These are phyloP conservation scores for Bullera alba DNA, from an alignment of 768 basidiomycete species.

Conservation along the genomic window DNA sequence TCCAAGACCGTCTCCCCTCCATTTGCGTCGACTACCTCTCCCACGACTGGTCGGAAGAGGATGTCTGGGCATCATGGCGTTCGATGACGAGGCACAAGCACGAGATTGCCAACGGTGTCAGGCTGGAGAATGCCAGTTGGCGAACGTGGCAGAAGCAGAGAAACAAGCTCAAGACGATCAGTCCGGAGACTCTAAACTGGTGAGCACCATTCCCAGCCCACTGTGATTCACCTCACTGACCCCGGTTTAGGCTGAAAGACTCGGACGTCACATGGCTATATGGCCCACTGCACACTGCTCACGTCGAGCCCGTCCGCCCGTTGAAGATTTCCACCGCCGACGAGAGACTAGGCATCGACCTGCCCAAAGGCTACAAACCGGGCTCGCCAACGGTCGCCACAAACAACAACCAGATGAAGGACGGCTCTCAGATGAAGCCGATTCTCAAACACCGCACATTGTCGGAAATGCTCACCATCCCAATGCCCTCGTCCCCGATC, in stretches of 20 bases:
- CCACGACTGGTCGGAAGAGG: conserved; percentile 95
- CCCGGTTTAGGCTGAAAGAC: conserved; percentile 81
- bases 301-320: conserved; percentile 66
- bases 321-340: conserved; percentile 53
- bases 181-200: conserved; percentile 98
- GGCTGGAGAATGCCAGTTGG: conserved; percentile 98
- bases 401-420: conserved; percentile 13
- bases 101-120: conserved; percentile 87
- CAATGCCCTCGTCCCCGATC: conserved; percentile 59
- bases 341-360: conserved; percentile 54
- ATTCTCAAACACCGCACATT: conserved; percentile 95
- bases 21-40: conserved; percentile 98
- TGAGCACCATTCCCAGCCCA: conserved; percentile 47
- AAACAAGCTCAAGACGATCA: conserved; percentile 88
- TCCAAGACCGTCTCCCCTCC: conserved; percentile 67
- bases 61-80: conserved; percentile 97
- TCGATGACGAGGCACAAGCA: conserved; percentile 98
- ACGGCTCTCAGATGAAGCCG: conserved; percentile 57
- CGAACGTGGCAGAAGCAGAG: conserved; percentile 99
- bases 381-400: conserved; percentile 1
- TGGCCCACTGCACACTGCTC: conserved; percentile 88
- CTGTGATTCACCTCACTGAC: not conserved
- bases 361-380: conserved; percentile 5
- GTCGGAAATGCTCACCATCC: conserved; percentile 74
- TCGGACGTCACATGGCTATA: conserved; percentile 99